Conservation (phyloP, 805 yeast genomes). For the Citeromyces nyonsensis region DNA sequence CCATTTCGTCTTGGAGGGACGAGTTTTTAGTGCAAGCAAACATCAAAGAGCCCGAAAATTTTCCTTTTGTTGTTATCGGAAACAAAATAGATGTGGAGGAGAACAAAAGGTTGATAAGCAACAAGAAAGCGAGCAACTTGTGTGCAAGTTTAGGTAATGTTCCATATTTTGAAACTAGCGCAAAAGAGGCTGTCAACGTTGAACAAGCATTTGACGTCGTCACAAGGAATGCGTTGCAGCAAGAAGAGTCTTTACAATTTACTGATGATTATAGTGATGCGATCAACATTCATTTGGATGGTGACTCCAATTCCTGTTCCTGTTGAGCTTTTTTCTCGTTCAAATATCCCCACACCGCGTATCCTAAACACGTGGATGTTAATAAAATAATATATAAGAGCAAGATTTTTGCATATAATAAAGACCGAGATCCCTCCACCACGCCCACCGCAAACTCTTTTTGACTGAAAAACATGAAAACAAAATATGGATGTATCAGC, state of each 20-base stretch:
- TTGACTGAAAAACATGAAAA: too few species aligned
- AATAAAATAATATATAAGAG: too few species aligned
- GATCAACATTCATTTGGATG: constrained; percentile 84
- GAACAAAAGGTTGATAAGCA: constrained; percentile 56
- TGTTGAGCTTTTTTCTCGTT: constrained; percentile 24
- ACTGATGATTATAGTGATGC: constrained; percentile 94
- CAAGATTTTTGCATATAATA: too few species aligned
- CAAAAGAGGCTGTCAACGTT: constrained; percentile 90
- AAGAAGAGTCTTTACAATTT: constrained; percentile 83
- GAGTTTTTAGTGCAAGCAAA: constrained; percentile 90
- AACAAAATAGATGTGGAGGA: constrained; percentile 94
- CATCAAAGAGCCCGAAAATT: constrained; percentile 84
- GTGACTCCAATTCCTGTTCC: constrained; percentile 60
- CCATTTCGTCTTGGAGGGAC: constrained; percentile 84
- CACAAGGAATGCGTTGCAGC: constrained; percentile 90
- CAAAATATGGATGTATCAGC: too few species aligned
- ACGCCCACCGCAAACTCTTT: too few species aligned
- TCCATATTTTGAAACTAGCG: constrained; percentile 95
- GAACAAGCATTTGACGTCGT: constrained; percentile 93
- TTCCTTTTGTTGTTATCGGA: constrained; percentile 91
- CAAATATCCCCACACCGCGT: not conserved
- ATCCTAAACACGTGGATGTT: too few species aligned
- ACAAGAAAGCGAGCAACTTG: constrained; percentile 30
- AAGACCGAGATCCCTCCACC: too few species aligned
- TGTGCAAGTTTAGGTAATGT: constrained; percentile 39